Evolutionary conservation across 2,329 filamentous ascomycete genomes (phyloP), one percentile per base, ranked within the genome.

Genomic region (Cladophialophora yegresii): DNA sequence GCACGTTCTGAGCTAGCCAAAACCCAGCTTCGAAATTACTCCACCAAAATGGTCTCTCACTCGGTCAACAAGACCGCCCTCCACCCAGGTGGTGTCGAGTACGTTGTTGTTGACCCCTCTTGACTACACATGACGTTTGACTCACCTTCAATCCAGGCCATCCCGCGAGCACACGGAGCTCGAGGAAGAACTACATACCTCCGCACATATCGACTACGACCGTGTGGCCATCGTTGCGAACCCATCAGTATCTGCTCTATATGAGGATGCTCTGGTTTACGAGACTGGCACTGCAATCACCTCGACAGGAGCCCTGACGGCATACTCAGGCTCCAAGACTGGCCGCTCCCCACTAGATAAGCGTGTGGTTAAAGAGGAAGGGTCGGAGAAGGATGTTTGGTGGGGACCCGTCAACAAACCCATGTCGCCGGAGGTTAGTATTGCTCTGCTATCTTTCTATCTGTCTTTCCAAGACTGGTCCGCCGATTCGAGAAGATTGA

Each of bases 401-500:
- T 98, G 95, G 95, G 95, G 95, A 75, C 93, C 95, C 62, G 95
- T 99, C 72, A 99, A 99, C 86, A 98, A 98, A 87, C 91, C 93
- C 77, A 99, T 99, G 95, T 89, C 87, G 72, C 87, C 92, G 73
- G 93, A 98, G 79, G 95, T 98, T 89, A 87, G 91, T 61, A 56
- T 53, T 40, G 28, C 33, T 45, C 33, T 66, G 13, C 10, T 32
- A 67, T 63, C 58, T 45, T 51, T 66, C 63, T 63, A 47, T 55
- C 47, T 64, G 26, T 45, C 51, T 57, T 67, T 28, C 49, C 49
- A 61, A 32, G 45, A 65, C 69, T 60, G 69, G 67, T 72, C 64
- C 61, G 54, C 67, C 72, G 68, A 65, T 58, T 64, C 30, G 20
- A 45, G 20, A 49, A 58, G 23, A 6, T 22, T 45, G 20, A 53